These are phyloP conservation scores for Avena insularis DNA, from an alignment of 176 grass and related monocot species.

Conservation along the genomic window DNA sequence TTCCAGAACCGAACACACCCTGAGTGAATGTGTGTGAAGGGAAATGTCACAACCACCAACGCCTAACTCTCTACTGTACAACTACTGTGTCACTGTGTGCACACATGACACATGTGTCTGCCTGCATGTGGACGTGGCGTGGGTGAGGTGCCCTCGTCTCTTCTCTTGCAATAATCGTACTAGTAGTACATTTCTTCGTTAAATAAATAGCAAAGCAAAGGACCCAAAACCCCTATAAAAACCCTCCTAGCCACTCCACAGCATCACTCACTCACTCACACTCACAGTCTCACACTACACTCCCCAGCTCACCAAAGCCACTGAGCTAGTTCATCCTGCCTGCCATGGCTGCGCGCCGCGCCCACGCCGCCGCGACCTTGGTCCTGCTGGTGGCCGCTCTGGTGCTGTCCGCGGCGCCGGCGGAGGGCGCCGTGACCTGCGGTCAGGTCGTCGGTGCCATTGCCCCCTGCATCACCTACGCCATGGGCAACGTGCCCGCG, in stretches of 20 bases:
- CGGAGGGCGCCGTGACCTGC: constrained; percentile 31
- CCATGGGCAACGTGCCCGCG: background rate
- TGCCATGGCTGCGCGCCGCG: constrained; percentile 21
- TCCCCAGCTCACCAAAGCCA: background rate
- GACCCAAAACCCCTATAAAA: constrained; percentile 19
- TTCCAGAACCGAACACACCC: too few species aligned
- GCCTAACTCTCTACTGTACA: background rate
- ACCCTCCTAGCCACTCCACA: background rate
- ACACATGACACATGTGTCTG: background rate
- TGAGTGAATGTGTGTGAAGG: constrained; percentile 7
- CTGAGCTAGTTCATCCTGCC: background rate
- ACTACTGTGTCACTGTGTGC: background rate
- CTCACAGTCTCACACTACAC: background rate
- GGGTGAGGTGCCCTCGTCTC: background rate
- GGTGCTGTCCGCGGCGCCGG: constrained; percentile 13
- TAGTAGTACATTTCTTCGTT: too few species aligned
- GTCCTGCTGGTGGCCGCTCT: constrained; percentile 34
- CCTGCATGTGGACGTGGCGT: background rate
- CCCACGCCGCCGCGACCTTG: constrained; percentile 4
- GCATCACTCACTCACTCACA: background rate
- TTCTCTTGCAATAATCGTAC: background rate
- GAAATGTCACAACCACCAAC: background rate
- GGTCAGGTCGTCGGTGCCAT: constrained; percentile 21
- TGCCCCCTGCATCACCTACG: constrained; percentile 35
- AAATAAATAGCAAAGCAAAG: background rate